Conservation (phyloP, 805 yeast species). For the Metschnikowia cerradonensis region DNA sequence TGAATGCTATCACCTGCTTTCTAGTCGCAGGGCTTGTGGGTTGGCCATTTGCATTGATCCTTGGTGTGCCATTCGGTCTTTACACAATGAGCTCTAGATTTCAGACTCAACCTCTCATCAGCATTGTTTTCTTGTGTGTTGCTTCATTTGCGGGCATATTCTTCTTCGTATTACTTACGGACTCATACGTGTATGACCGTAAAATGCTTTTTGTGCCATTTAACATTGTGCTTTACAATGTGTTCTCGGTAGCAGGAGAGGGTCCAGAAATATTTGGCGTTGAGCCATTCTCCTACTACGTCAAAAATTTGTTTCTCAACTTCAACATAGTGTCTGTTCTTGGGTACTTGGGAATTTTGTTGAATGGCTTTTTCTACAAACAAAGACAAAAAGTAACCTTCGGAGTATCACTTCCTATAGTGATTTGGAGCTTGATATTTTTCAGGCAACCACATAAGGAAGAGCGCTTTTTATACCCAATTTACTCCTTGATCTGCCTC, state of each 20-base stretch:
- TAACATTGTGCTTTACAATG: conserved; percentile 82
- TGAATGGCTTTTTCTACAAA: conserved; percentile 18
- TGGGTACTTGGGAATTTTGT: conserved; percentile 36
- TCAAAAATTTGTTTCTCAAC: conserved; percentile 65
- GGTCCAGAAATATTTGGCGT: conserved; percentile 92
- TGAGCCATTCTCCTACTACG: conserved; percentile 73
- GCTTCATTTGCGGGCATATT: conserved; percentile 18
- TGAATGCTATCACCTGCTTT: conserved; percentile 30
- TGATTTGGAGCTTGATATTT: conserved; percentile 67
- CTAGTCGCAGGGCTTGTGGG: conserved; percentile 76
- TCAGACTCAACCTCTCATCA: conserved; percentile 12
- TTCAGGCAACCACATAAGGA: conserved; percentile 84
- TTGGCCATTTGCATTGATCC: conserved; percentile 81
- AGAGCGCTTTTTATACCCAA: conserved; percentile 84
- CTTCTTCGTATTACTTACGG: conserved; percentile 39
- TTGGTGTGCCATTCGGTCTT: conserved; percentile 57
- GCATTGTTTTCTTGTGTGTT: conserved; percentile 9
- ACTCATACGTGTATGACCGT: conserved; percentile 55
- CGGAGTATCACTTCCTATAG: conserved; percentile 40
- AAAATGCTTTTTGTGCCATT: conserved; percentile 65
- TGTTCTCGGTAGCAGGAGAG: conserved; percentile 57
- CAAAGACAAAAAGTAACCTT: conserved; percentile 9
- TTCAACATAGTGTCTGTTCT: conserved; percentile 55
- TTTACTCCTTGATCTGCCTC: conserved; percentile 65
- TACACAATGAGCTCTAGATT: conserved; percentile 24